Percentiles rank a stretch among this genome's conserved stretches.
These are phyloP conservation scores for Backusella westeae DNA, from an alignment of 192 early-diverging fungal species.

Conservation along the genomic window DNA sequence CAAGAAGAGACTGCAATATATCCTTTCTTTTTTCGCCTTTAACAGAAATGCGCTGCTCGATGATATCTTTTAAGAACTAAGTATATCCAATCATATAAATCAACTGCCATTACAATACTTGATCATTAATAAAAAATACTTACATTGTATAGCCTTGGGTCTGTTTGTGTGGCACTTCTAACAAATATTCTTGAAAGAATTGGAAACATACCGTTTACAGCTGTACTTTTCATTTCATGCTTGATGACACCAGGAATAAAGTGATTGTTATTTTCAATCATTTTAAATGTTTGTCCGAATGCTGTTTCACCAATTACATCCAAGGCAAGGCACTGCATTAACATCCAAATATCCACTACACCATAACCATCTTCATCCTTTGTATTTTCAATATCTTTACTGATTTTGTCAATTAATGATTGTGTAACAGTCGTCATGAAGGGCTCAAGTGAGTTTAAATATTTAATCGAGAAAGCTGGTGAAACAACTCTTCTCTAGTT, in stretches of 20 bases:
- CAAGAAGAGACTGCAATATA: slow-evolving; percentile 45
- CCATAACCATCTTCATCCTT: slow-evolving; percentile 14
- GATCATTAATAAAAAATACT: not conserved
- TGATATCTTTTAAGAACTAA: slow-evolving; percentile 26
- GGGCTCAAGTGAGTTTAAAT: slow-evolving; percentile 45
- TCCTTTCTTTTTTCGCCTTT: slow-evolving; percentile 29
- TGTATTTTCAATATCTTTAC: slow-evolving; percentile 21
- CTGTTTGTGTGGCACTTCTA: not conserved
- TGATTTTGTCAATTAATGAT: slow-evolving; percentile 30
- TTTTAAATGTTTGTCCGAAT: slow-evolving; percentile 50
- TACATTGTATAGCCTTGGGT: slow-evolving; percentile 3
- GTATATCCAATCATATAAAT: not conserved
- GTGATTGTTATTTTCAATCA: slow-evolving; percentile 44
- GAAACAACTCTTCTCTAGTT: slow-evolving; percentile 47
- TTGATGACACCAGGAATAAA: slow-evolving; percentile 33
- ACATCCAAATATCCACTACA: slow-evolving; percentile 38
- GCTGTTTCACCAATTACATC: slow-evolving; percentile 53
- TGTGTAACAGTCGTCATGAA: slow-evolving; percentile 32
- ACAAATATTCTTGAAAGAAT: not conserved
- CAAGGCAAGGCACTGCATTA: slow-evolving; percentile 35
- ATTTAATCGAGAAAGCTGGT: slow-evolving; percentile 49
- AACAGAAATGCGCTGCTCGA: slow-evolving; percentile 12
- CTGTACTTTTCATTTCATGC: slow-evolving; percentile 4
- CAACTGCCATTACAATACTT: not conserved
- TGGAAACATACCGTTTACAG: not conserved